Evolutionary conservation across 2,329 filamentous ascomycete species (phyloP), one percentile per base, ranked within the genome.

Genomic region (Pseudogymnoascus sp.): DNA sequence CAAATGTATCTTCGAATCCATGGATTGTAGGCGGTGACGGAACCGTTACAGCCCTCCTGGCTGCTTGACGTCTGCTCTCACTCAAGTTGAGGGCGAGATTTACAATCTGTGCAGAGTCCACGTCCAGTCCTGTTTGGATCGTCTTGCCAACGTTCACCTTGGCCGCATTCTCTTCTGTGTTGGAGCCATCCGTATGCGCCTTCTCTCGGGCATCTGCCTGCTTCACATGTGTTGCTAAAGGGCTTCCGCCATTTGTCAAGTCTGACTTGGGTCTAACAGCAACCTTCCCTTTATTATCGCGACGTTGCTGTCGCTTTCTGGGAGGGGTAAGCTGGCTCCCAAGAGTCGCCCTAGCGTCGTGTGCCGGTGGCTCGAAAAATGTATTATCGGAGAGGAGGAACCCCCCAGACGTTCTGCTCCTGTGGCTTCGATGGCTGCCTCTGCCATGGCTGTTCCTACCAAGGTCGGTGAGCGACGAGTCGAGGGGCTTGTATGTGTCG

Each of bases 41-140:
- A 4, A 78, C 67, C 20, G 68, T 72, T 37, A 74, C 80, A 72
- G 71, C 85, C 73, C 77, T 81, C 73, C 78, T 82, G 72, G 76
- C 84, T 64, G 78, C 89, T 74, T 80, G 80, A 70, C 84, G 84
- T 65, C 85, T 84, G 69, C 87, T 90, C 73, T 97, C 91, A 76
- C 89, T 96, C 58, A 97, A 75, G 65, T 88, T 94, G 67, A 97
- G 75, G 1, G 93, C 93, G 82, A 97, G 89, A 69, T 91, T 91
- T 41, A 97, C 91, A 65, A 97, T 95, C 73, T 96, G 90, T 3
- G 88, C 84, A 6, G 92, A 88, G 69, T 97, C 92, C 63, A 88
- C 80, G 67, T 91, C 85, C 18, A 89, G 71, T 4, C 73, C 67
- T 12, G 70, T 65, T 50, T 65, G 64, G 18, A 60, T 22, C 20